Evolutionary conservation across 2,329 filamentous ascomycete species (phyloP).

Genomic region (Cytospora mali): DNA sequence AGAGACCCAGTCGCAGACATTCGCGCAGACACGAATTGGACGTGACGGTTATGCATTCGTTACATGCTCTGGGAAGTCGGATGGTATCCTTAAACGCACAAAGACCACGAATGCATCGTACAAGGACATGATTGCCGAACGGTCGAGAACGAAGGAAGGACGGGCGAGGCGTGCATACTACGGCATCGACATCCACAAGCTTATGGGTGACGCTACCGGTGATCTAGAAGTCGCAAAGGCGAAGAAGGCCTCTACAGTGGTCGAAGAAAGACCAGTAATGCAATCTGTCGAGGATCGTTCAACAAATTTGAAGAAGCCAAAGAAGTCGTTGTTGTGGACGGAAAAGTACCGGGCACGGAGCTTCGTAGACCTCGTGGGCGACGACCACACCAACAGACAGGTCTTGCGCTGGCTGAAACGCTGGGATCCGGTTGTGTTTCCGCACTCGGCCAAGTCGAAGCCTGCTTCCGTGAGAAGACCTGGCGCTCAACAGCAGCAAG

Average conservation of each 20-base stretch:
- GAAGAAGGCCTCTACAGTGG: slow-evolving; percentile 34
- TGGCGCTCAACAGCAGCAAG: slow-evolving; percentile 48
- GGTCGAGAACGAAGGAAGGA: slow-evolving; percentile 68
- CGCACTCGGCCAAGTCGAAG: slow-evolving; percentile 67
- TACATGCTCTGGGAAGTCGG: slow-evolving; percentile 60
- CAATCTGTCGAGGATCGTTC: slow-evolving; percentile 46
- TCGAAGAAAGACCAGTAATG: slow-evolving; percentile 39
- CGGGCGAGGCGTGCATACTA: slow-evolving; percentile 79
- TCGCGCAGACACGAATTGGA: slow-evolving; percentile 29
- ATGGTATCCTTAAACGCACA: slow-evolving; percentile 59
- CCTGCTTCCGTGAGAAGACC: slow-evolving; percentile 47
- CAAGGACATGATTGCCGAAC: slow-evolving; percentile 67
- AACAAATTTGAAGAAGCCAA: slow-evolving; percentile 43
- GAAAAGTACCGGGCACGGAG: slow-evolving; percentile 94
- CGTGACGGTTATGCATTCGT: slow-evolving; percentile 44
- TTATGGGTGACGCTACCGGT: slow-evolving; percentile 72
- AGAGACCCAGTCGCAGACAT: slow-evolving; percentile 30
- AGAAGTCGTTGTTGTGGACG: slow-evolving; percentile 76
- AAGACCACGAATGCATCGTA: slow-evolving; percentile 55
- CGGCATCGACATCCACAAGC: slow-evolving; percentile 84
- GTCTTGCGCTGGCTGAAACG: slow-evolving; percentile 92
- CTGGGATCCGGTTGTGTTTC: slow-evolving; percentile 94
- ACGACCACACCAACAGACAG: slow-evolving; percentile 88
- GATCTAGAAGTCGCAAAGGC: slow-evolving; percentile 49
- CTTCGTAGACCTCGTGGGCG: slow-evolving; percentile 91